Evolutionary conservation across 1,139 yeast species (phyloP).

Genomic region (Kodamaea sp.): DNA sequence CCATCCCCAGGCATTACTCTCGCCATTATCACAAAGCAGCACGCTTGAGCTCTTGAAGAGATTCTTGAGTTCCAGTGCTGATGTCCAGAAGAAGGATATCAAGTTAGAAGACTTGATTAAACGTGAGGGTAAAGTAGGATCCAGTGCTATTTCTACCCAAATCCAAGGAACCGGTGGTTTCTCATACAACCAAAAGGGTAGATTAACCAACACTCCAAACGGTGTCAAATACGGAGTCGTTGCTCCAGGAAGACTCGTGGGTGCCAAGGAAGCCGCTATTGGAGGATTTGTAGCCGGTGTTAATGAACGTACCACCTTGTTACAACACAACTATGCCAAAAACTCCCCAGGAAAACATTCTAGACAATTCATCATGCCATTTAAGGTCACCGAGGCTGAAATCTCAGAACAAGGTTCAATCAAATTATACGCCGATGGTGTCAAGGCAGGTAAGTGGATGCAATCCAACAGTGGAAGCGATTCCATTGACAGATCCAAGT

Average conservation of each 20-base stretch:
- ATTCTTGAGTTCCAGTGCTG: slow-evolving; percentile 25
- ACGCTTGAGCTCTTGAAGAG: slow-evolving; percentile 27
- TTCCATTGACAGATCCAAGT: slow-evolving; percentile 22
- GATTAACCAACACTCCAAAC: slow-evolving; percentile 71
- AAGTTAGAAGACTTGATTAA: slow-evolving; percentile 25
- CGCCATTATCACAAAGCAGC: slow-evolving; percentile 18
- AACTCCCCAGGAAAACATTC: slow-evolving; percentile 46
- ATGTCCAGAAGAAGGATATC: slow-evolving; percentile 22
- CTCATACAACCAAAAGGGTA: slow-evolving; percentile 70
- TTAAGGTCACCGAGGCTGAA: slow-evolving; percentile 44
- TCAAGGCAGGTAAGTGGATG: slow-evolving; percentile 45
- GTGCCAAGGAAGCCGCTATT: slow-evolving; percentile 58
- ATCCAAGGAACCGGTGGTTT: slow-evolving; percentile 74
- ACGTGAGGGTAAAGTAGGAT: slow-evolving; percentile 15
- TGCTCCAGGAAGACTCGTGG: slow-evolving; percentile 71
- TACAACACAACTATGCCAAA: slow-evolving; percentile 43
- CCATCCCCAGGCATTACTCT: slow-evolving; percentile 35
- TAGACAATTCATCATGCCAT: slow-evolving; percentile 48
- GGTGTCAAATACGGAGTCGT: slow-evolving; percentile 63
- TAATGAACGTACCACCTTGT: slow-evolving; percentile 38
- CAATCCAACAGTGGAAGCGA: slow-evolving; percentile 23
- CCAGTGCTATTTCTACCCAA: slow-evolving; percentile 12
- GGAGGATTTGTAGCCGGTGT: slow-evolving; percentile 70
- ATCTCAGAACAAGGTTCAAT: slow-evolving; percentile 39
- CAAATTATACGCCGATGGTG: slow-evolving; percentile 43